Evolutionary conservation across 306 rosid species (phyloP), one percentile per base, ranked within the genome.

Genomic region (Trichosanthes cucumerina): DNA sequence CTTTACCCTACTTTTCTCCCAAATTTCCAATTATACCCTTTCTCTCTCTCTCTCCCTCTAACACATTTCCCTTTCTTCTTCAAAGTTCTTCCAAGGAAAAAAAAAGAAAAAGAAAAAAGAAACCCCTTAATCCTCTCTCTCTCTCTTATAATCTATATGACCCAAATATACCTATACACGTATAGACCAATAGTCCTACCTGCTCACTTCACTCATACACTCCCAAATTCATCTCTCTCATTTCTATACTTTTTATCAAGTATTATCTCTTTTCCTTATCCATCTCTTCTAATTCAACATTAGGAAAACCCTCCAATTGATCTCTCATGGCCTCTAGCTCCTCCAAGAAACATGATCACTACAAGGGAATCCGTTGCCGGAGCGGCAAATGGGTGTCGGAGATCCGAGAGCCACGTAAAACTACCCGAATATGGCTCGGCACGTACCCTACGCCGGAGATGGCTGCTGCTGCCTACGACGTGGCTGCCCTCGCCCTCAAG

Each of bases 391-490:
- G 97, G 98, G 98, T 92, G 4, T 89, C 98, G 3, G 98, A 94
- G 82, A 94, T 94, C 84, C 91, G 98, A 1, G 96, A 94, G 85
- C 98, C 97, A 0, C 87, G 93, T 1, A 90, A 89, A 79, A 83
- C 96, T 4, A 88, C 86, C 0, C 90, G 97, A 6, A 94, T 94
- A 84, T 94, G 98, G 98, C 86, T 92, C 0, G 98, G 98, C 2
- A 94, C 98, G 1, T 94, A 86, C 66, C 82, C 85, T 0, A 80
- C 88, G 0, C 83, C 97, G 39, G 98, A 94, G 81, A 94, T 94
- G 98, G 98, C 97, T 0, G 98, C 97, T 0, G 93, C 96, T 0
- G 98, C 98, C 59, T 91, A 90, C 15, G 98, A 94, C 53, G 96
- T 88, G 53, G 98, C 98, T 1, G 87, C 90, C 0, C 60, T 92